Evolutionary conservation across 331 rosid genomes (phyloP), one percentile per base, ranked within the genome.

Genomic region (Rhamnella rubrinervis): DNA sequence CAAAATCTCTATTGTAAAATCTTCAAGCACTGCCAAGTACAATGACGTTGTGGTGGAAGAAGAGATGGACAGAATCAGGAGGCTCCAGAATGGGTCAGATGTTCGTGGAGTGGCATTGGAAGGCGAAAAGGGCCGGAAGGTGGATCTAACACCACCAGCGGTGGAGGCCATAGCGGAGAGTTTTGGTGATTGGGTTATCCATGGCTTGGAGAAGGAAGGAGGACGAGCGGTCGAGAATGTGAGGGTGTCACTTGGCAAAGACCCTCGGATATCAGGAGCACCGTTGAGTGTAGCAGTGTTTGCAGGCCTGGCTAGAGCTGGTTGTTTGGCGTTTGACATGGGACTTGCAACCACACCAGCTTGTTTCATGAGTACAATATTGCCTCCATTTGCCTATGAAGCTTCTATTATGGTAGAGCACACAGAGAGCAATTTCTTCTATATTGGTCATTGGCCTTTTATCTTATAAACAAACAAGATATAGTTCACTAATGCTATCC

Each of bases 1-100:
- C 4, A 91, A 78, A 65, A 59, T 62, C 35, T 1, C 65, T 17
- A 0, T 55, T 28, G 74, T 73, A 26, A 86, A 78, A 57, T 75
- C 83, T 59, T 66, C 50, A 41, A 83, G 89, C 55, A 68, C 84
- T 38, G 74, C 81, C 19, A 85, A 79, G 75, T 75, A 77, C 68
- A 81, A 78, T 78, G 95, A 77, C 31, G 88, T 85, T 6, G 82
- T 72, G 74, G 88, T 63, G 70, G 97, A 93, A 23, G 98, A 90
- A 72, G 97, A 93, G 55, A 84, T 90, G 90, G 97, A 80, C 28
- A 84, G 47, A 76, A 90, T 90, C 46, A 71, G 81, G 74, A 80
- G 98, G 84, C 96, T 93, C 21, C 98, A 93, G 71, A 93, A 93
- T 7, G 98, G 98, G 56, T 87, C 98, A 3, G 98, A 93, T 21